Evolutionary conservation across 2,329 filamentous ascomycete genomes (phyloP), one percentile per base, ranked within the genome.

Genomic region (Aspergillus neoniger): DNA sequence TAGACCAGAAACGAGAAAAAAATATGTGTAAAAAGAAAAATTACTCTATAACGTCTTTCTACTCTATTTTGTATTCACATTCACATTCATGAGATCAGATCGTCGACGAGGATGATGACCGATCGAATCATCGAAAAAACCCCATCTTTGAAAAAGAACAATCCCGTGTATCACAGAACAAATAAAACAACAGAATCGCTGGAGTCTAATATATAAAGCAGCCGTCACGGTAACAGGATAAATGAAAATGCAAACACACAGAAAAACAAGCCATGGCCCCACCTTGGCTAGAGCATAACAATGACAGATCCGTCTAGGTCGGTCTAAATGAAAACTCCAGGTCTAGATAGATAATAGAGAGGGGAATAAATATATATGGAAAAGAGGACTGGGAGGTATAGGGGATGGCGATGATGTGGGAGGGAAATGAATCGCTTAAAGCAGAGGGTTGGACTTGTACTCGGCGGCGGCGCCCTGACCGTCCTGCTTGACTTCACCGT

Each of bases 391-490:
- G 6, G n/a, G 17, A 19, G 19, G 55, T 28, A 19, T 25, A 43
- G 17, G 30, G 12, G 36, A 21, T 10, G 25, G 25, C 25, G 38
- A 48, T 51, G 21, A 25, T 32, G 25, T 21, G 30, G 23, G 21
- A 43, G 25, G 28, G 8, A 14, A 15, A 23, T 23, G 21, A 41
- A 36, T 23, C 23, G 51, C 72, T 79, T 81, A 89, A 69, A 90
- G 79, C 59, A 88, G 78, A 61, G 87, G 87, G 77, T 89, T 89
- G 53, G 83, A 82, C 70, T 82, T 81, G 74, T 88, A 88, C 73
- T 88, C 86, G 10, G 77, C 78, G 57, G 74, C 78, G 63, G 79
- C 77, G 66, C 80, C 52, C 23, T 55, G 15, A n/a, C 38, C 17
- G 9, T 43, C 38, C 32, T 36, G 32, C 32, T 36, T 36, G 32